Evolutionary conservation across 306 rosid genomes (phyloP), one percentile per base, ranked within the genome.

Genomic region (Gillenia trifoliata): DNA sequence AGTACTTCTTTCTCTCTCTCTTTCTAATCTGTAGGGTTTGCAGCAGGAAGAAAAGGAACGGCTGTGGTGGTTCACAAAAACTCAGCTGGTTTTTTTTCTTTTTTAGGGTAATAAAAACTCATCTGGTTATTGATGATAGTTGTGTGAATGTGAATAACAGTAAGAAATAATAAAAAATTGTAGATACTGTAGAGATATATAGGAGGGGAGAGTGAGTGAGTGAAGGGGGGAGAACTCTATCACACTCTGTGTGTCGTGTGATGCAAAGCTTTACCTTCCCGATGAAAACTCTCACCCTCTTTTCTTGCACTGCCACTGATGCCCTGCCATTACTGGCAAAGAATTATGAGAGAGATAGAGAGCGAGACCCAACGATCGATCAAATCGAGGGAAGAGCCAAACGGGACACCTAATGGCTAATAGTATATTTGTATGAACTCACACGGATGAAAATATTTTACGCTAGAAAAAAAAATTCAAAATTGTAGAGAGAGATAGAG

Each of bases 231-330:
- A 15, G 61, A 77, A 11, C 34, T 12, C 19, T 12, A 16, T 26
- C 31, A 25, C 29, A n/a, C 61, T 55, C 11, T 34, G 49, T 33
- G 64, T 29, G 62, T 49, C 22, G 68, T 70, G 79, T 77, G 64
- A 72, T 55, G 81, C 59, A 76, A 66, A 80, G 82, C 65, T 88
- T 94, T 94, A 85, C 98, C 96, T 94, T 91, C 95, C 98, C 98
- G 75, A 93, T 91, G 95, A 86, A 87, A 91, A 90, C 94, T 82
- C 96, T 83, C 86, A 66, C 85, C 75, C 78, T 72, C 86, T 87
- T 85, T 86, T 84, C 80, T 84, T 83, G 89, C 91, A 86, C 85
- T 84, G 91, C 79, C 90, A 85, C 87, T 88, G 92, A 83, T 76
- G 75, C 85, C 66, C 94, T 87, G 96, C 87, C 84, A 86, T 80